These are phyloP conservation scores for Arachnomyces sp. DNA, from an alignment of 2,329 filamentous ascomycete genomes.

Conservation along the genomic window DNA sequence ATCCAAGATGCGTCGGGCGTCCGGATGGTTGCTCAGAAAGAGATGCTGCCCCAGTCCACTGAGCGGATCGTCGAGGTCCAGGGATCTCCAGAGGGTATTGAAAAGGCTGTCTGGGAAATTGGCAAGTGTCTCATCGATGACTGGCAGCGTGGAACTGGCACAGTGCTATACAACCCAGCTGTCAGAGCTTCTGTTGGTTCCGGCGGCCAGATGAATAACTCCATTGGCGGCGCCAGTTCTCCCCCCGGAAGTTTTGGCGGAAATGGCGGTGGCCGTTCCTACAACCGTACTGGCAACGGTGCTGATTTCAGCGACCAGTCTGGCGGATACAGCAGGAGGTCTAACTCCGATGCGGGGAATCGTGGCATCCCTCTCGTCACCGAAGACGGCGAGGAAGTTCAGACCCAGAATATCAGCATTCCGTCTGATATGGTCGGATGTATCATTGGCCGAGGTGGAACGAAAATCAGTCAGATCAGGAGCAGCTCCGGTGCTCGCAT, in stretches of 20 bases:
- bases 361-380: slow-evolving; percentile 82
- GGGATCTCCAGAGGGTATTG: slow-evolving; percentile 87
- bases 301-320: slow-evolving; percentile 89
- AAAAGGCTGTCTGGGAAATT: slow-evolving; percentile 96
- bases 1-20: slow-evolving; percentile 96
- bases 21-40: slow-evolving; percentile 98
- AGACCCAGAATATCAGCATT: slow-evolving; percentile 99
- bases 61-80: slow-evolving; percentile 97
- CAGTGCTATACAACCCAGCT: slow-evolving; percentile 93
- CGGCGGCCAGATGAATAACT: slow-evolving; percentile 47
- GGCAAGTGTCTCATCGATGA: slow-evolving; percentile 97
- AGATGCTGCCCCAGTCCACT: slow-evolving; percentile 98
- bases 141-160: slow-evolving; percentile 93
- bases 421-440: slow-evolving; percentile 99
- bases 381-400: slow-evolving; percentile 94
- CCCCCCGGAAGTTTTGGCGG: slow-evolving; percentile 52
- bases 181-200: slow-evolving; percentile 70
- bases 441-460: slow-evolving; percentile 91
- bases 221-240: slow-evolving; percentile 37
- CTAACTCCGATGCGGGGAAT: slow-evolving; percentile 70
- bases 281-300: slow-evolving; percentile 91
- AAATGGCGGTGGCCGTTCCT: slow-evolving; percentile 54
- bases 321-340: slow-evolving; percentile 67
- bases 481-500: slow-evolving; percentile 95
- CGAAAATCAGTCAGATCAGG: slow-evolving; percentile 98